phyloP scores from a whole-genome alignment of 2,329 filamentous ascomycete species.

The Metarhizium guizhouense region DNA sequence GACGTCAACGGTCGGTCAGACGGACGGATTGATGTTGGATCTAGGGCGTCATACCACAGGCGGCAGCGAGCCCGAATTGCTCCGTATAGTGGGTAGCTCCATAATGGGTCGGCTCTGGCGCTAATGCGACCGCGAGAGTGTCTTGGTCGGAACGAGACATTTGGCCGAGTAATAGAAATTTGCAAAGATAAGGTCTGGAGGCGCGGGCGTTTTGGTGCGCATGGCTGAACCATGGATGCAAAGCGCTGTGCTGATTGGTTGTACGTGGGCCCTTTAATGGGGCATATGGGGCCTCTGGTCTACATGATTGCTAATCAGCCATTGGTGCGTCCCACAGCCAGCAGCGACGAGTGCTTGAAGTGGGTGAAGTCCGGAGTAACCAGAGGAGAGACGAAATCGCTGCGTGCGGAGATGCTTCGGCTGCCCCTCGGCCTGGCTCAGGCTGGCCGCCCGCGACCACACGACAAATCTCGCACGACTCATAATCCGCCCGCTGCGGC shows the following conservation, averaged over 20 bases:
- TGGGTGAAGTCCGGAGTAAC: too few species aligned
- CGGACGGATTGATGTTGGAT: too few species aligned
- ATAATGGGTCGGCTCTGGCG: too few species aligned
- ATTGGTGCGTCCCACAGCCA: background rate
- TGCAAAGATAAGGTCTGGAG: background rate
- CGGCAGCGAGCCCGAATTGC: too few species aligned
- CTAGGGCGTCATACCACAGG: too few species aligned
- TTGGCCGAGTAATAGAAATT: background rate
- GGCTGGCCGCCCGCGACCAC: background rate
- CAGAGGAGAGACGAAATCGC: background rate
- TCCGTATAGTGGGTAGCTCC: too few species aligned
- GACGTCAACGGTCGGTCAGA: too few species aligned
- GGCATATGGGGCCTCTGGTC: background rate
- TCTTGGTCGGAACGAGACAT: too few species aligned
- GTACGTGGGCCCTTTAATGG: background rate
- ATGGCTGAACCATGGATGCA: background rate
- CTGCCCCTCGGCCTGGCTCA: constrained; percentile 5
- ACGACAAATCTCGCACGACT: constrained; percentile 6
- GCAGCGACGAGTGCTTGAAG: too few species aligned
- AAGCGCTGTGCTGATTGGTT: background rate
- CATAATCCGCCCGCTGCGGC: constrained; percentile 2
- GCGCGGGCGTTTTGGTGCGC: background rate
- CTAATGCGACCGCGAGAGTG: too few species aligned
- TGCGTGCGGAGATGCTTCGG: constrained; percentile 1
- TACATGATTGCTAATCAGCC: constrained; percentile 1